Evolutionary conservation across 2,329 filamentous ascomycete species (phyloP), one percentile per base, ranked within the genome.

Genomic region (Ceratocystiopsis sp.): DNA sequence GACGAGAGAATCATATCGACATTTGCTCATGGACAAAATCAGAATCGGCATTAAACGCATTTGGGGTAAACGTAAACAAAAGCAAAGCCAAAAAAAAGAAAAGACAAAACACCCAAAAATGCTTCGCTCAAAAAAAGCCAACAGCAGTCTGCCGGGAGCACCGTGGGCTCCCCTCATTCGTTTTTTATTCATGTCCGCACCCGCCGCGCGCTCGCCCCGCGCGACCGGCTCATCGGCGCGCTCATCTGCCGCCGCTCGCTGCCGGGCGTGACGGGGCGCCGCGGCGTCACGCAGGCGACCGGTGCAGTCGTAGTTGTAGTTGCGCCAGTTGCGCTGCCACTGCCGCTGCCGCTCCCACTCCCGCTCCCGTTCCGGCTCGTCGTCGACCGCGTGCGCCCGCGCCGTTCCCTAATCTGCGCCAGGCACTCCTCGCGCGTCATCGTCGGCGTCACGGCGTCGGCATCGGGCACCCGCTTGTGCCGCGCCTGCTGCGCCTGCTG

Each of bases 361-460:
- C 25, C 25, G 25, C 25, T 29, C 5, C 25, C 25, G n/a, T 33
- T n/a, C 17, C 41, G n/a, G 9, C 32, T 32, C 8, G 41, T n/a
- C 36, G 43, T 38, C 1, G 43, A n/a, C 19, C 75, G 69, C 45
- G 82, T 80, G 38, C 83, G 66, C 8, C 80, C 80, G 42, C 83
- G 65, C 25, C 83, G 68, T 60, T 84, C 78, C 42, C 77, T 70
- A 50, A 89, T 87, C 56, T 79, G 75, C 44, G 79, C 79, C 15
- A 89, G 68, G 4, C 82, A 82, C 58, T 85, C 69, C 57, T 85
- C 83, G 43, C 83, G 69, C 21, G 74, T 74, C 71, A 80, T 76
- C 35, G 75, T 80, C 6, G 75, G 73, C 37, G 70, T 77, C 47
- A 79, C 57, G 11, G 73, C 73, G 43, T 52, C 48, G 9, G 13